Evolutionary conservation across 2,329 filamentous ascomycete species (phyloP), one percentile per base, ranked within the genome.

Genomic region (Chaetomium globosum): DNA sequence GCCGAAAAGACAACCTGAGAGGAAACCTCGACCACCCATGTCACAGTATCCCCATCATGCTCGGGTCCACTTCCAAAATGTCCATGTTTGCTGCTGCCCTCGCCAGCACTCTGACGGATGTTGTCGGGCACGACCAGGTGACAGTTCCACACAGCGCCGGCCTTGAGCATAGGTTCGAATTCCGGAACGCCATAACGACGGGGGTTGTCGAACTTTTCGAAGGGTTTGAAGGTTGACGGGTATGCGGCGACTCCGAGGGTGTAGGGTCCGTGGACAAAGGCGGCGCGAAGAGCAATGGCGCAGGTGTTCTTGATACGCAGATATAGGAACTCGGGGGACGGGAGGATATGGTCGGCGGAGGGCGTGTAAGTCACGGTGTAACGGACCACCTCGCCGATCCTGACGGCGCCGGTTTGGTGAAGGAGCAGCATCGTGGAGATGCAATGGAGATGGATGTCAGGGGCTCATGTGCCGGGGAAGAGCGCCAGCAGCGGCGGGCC

Each of bases 81-180:
- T 19, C 80, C 79, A 65, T 78, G 74, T 59, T 76, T 71, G 48
- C 82, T 79, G 43, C 77, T 77, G 59, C 81, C 82, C 61, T 87
- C 88, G 60, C 82, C 82, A 52, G 89, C 89, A 21, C 80, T 85
- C 74, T 89, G 85, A 56, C 91, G 84, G 66, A 95, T 89, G 68
- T 89, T 81, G 62, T 94, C 89, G 0, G 94, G 94, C 0, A 99
- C 88, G 5, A 87, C 82, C 69, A 99, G 84, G 73, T 88, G 87
- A 65, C 92, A 90, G 72, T 88, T 86, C 90, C 93, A 99, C 54
- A 85, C 87, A 7, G 92, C 93, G 33, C 93, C 95, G 9, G 95
- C 93, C 81, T 98, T 98, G 74, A 99, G 85, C 81, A 97, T 94
- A 55, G 95, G 94, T 78, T 99, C 95, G 74, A 95, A 99, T 72